Evolutionary conservation across 495 filamentous ascomycete species (phyloP).

Genomic region (Tuber aestivum): DNA sequence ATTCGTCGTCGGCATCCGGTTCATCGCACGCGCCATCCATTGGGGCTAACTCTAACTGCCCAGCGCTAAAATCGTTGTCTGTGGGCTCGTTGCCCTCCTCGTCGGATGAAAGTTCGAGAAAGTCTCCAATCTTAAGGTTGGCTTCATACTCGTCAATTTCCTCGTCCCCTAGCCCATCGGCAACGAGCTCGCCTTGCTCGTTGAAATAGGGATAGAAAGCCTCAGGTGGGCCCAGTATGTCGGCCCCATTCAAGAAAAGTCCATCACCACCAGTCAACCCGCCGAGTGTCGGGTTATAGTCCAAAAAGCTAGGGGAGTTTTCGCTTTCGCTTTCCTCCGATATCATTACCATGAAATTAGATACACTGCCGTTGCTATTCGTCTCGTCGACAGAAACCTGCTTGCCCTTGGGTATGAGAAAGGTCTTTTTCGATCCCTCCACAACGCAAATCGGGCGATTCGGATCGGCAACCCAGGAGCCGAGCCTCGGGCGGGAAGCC

Average conservation of each 20-base stretch:
- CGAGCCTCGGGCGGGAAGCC: constrained; percentile 28
- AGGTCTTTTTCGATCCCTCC: constrained; percentile 40
- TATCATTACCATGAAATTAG: constrained; percentile 23
- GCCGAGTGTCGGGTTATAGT: constrained; percentile 32
- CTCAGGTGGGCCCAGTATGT: constrained; percentile 29
- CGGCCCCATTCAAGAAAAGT: constrained; percentile 25
- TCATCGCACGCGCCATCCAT: constrained; percentile 29
- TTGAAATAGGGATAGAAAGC: constrained; percentile 21
- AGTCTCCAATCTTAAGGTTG: constrained; percentile 34
- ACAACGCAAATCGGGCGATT: constrained; percentile 41
- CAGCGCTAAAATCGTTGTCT: constrained; percentile 13
- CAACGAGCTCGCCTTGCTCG: constrained; percentile 26
- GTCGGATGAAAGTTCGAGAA: constrained; percentile 38
- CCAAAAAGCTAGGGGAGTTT: constrained; percentile 21
- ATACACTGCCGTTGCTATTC: constrained; percentile 11
- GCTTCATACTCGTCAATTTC: constrained; percentile 39
- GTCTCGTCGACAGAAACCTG: constrained; percentile 18
- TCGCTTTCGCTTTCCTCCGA: constrained; percentile 40
- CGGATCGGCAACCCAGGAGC: constrained; percentile 41
- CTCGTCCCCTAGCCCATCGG: constrained; percentile 24
- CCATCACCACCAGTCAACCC: constrained; percentile 27
- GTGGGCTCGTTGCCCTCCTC: constrained; percentile 22
- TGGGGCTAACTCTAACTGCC: constrained; percentile 15
- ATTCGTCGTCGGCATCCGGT: constrained; percentile 30
- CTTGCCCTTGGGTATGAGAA: constrained; percentile 31